Evolutionary conservation across 2,329 filamentous ascomycete genomes (phyloP).

Genomic region (Talaromyces pinophilus): DNA sequence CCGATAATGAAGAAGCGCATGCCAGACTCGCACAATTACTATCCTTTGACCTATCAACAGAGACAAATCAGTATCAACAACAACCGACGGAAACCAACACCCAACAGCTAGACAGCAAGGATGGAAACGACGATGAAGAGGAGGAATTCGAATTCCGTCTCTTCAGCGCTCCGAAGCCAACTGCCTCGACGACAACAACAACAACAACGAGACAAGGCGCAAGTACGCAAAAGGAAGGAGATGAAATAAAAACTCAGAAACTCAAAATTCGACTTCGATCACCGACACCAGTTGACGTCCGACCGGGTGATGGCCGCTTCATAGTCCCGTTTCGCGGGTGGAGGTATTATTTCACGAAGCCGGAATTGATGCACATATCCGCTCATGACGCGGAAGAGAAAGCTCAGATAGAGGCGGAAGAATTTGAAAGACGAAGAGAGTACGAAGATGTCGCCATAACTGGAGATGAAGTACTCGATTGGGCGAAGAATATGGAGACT

Average conservation of each 20-base stretch:
- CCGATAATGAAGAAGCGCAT: constrained; percentile 31
- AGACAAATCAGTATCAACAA: not conserved
- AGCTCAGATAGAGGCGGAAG: not conserved
- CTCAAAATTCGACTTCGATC: constrained; percentile 43
- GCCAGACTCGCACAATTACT: constrained; percentile 38
- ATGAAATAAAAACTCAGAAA: constrained; percentile 35
- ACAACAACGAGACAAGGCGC: not conserved
- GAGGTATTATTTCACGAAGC: constrained; percentile 45
- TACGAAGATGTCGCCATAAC: constrained; percentile 42
- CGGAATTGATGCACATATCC: constrained; percentile 28
- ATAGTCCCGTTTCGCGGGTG: constrained; percentile 45
- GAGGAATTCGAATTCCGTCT: constrained; percentile 49
- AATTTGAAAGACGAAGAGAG: constrained; percentile 30
- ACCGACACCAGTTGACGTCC: constrained; percentile 36
- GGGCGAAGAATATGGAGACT: constrained; percentile 29
- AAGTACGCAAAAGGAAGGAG: not conserved
- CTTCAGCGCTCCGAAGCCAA: constrained; percentile 36
- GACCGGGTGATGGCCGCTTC: constrained; percentile 38
- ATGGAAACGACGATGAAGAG: constrained; percentile 37
- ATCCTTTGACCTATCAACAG: constrained; percentile 34
- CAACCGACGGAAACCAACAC: not conserved
- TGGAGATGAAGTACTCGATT: constrained; percentile 35
- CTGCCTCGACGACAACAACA: constrained; percentile 9
- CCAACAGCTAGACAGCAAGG: constrained; percentile 12
- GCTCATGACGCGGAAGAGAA: constrained; percentile 23